These are phyloP conservation scores for Paragyromitra xinjiangensis DNA, from an alignment of 495 filamentous ascomycete genomes.

Conservation along the genomic window DNA sequence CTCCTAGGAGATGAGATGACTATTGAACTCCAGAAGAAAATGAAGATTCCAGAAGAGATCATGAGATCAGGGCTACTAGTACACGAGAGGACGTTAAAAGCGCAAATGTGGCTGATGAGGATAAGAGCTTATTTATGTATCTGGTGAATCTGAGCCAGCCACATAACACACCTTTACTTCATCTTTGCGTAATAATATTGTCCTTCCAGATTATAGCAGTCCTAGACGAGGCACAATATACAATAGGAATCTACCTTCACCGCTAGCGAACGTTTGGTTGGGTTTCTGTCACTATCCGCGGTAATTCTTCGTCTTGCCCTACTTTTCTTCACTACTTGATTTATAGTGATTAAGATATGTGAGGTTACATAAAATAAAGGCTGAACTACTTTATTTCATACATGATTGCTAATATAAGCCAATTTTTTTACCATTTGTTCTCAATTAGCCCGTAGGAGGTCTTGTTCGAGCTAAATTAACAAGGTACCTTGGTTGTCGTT, in stretches of 20 bases:
- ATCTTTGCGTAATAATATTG: neutral
- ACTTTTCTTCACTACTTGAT: too few relatives aligned
- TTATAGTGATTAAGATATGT: too few relatives aligned
- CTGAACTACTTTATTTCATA: too few relatives aligned
- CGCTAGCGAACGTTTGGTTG: too few relatives aligned
- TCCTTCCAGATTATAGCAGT: neutral
- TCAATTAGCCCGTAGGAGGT: too few relatives aligned
- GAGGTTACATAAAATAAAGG: too few relatives aligned
- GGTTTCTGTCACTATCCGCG: too few relatives aligned
- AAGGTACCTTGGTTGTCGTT: too few relatives aligned
- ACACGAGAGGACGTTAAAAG: slow-evolving; percentile 42
- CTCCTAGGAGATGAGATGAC: slow-evolving; percentile 51
- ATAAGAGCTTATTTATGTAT: slow-evolving; percentile 54
- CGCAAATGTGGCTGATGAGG: slow-evolving; percentile 55
- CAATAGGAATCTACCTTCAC: neutral
- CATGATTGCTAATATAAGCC: too few relatives aligned
- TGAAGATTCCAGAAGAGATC: slow-evolving; percentile 39
- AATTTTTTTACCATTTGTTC: too few relatives aligned
- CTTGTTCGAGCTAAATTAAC: too few relatives aligned
- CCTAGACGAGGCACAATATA: neutral
- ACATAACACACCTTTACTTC: neutral
- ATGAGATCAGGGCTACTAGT: slow-evolving; percentile 46
- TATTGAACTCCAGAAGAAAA: slow-evolving; percentile 29
- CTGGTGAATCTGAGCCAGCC: slow-evolving; percentile 21
- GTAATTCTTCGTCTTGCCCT: too few relatives aligned